Evolutionary conservation across 2,329 filamentous ascomycete species (phyloP), one percentile per base, ranked within the genome.

Genomic region (Stylonectria norvegica): DNA sequence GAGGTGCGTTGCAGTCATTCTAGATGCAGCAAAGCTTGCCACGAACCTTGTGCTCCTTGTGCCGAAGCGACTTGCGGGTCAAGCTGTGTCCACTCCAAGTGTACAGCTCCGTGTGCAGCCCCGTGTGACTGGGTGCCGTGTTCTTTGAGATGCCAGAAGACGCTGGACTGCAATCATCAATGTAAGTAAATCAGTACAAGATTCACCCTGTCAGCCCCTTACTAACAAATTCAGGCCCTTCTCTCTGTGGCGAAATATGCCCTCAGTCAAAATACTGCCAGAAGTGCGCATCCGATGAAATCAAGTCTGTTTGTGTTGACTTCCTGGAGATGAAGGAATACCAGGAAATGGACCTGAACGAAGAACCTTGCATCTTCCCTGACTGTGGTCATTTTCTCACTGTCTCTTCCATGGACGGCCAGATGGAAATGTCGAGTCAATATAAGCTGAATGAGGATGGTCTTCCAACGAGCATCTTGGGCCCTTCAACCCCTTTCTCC

Each of bases 61-160:
- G 73, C 74, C 0, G 74, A 79, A 45, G 59, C 61, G 15, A 48
- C 56, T 1, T 86, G 81, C 48, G 59, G 67, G 0, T 83, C 75
- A 20, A 52, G 52, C 4, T 85, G 81, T 45, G 67, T 68, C 6
- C 82, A 86, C 50, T 54, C 62, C 23, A 63, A 50, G 2, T 76
- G 72, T 37, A 60, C 59, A 1, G 69, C 79, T 68, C 77, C 77
- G 3, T 87, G 84, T 45, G 79, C 80, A 1, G 83, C 76, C 0
- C 83, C 84, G 0, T 89, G 83, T 55, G 68, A 85, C 48, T 74
- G 78, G 62, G 54, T 86, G 0, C 85, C 84, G 2, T 89, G 83
- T 56, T 75, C 73, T 2, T 59, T 70, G 49, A 68, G 83, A 7
- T 89, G 84, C 53, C 53, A 64, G 3, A 66, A 74, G 19, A 12